These are phyloP conservation scores for Tylopilus felleus DNA, from an alignment of 768 basidiomycete species.

Conservation along the genomic window DNA sequence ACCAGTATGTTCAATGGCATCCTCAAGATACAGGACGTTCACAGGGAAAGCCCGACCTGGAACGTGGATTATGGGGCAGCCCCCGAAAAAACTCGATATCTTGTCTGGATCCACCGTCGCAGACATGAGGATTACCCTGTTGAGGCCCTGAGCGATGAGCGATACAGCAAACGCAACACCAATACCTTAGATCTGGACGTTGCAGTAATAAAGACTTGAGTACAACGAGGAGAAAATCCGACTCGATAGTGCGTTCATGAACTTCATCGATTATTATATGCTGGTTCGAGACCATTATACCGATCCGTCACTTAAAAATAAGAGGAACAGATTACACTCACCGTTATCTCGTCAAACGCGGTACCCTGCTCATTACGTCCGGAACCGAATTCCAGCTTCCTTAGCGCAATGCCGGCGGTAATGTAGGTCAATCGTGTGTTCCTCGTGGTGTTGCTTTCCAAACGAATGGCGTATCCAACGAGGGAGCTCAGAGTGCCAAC, in stretches of 20 bases:
- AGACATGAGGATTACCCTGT: constrained; percentile 91
- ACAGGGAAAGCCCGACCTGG: constrained; percentile 97
- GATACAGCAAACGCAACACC: background rate
- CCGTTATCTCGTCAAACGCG: constrained; percentile 94
- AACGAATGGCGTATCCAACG: constrained; percentile 90
- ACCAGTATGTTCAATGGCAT: constrained; percentile 76
- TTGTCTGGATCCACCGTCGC: constrained; percentile 93
- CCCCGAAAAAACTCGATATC: constrained; percentile 85
- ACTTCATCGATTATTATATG: constrained; percentile 98
- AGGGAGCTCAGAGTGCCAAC: constrained; percentile 76
- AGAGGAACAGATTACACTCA: constrained; percentile 33
- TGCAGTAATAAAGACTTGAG: constrained; percentile 77
- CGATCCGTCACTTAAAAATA: background rate
- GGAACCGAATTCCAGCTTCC: constrained; percentile 91
- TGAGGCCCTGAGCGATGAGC: constrained; percentile 5
- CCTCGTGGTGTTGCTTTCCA: constrained; percentile 82
- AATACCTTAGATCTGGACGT: constrained; percentile 80
- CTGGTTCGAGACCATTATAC: constrained; percentile 35
- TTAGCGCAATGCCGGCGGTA: constrained; percentile 91
- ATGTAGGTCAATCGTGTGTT: constrained; percentile 81
- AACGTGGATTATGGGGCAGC: constrained; percentile 78
- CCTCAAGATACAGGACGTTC: constrained; percentile 80
- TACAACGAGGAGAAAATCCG: constrained; percentile 93
- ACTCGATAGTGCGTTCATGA: constrained; percentile 96
- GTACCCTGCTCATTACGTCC: constrained; percentile 67